Percentiles rank a stretch among this genome's conserved stretches.
Evolutionary conservation across 805 yeast species (phyloP).

Genomic region (Pichia eremophila): DNA sequence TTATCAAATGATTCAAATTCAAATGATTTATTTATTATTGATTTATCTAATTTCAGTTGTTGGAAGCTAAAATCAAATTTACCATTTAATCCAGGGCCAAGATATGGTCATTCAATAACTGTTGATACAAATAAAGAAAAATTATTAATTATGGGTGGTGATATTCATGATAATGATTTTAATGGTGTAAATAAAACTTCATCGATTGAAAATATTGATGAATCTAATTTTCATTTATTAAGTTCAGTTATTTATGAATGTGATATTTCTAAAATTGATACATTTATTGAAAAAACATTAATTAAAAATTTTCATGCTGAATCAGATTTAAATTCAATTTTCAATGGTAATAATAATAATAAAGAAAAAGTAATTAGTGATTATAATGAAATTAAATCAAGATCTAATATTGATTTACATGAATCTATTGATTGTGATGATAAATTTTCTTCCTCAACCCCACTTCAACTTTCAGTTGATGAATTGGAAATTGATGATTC

Average conservation of each 20-base stretch:
- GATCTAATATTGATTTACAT: constrained; percentile 9
- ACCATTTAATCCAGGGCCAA: constrained; percentile 57
- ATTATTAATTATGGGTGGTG: constrained; percentile 87
- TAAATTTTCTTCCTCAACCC: constrained; percentile 2
- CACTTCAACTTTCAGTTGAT: not conserved
- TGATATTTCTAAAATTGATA: constrained; percentile 20
- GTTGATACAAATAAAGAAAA: constrained; percentile 56
- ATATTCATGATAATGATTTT: constrained; percentile 53
- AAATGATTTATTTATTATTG: constrained; percentile 62
- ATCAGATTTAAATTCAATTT: not conserved
- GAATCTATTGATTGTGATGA: constrained; percentile 2
- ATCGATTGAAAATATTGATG: constrained; percentile 18
- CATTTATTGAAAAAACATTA: constrained; percentile 19
- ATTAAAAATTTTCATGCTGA: not conserved
- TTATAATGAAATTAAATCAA: not conserved
- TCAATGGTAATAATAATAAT: not conserved
- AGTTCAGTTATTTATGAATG: constrained; percentile 30
- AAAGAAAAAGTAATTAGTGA: not conserved
- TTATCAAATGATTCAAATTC: constrained; percentile 61
- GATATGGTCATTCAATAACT: constrained; percentile 89
- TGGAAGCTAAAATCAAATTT: constrained; percentile 37
- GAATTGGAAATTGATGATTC: not conserved
- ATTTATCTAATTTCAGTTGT: constrained; percentile 66
- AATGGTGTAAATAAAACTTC: constrained; percentile 17
- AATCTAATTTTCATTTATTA: constrained; percentile 22